Percentiles rank a stretch among this genome's conserved stretches.
These are phyloP conservation scores for Casuarina glauca DNA, from an alignment of 306 rosid genomes.

Conservation along the genomic window DNA sequence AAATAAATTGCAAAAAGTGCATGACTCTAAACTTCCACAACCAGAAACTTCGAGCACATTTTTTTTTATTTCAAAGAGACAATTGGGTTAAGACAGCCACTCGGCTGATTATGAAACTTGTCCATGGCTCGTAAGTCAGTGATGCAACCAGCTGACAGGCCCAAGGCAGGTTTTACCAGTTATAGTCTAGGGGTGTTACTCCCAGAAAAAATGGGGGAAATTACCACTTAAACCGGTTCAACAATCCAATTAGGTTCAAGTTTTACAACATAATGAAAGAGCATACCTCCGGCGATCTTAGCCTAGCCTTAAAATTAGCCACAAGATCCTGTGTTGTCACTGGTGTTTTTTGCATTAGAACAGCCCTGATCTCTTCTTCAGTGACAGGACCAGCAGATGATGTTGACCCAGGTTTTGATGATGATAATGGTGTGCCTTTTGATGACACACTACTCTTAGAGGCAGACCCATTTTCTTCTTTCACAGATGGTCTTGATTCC, in stretches of 20 bases:
- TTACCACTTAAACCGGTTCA: conserved; percentile 14
- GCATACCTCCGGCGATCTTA: conserved; percentile 66
- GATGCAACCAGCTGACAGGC: neutral
- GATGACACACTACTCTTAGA: conserved; percentile 54
- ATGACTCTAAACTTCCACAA: neutral
- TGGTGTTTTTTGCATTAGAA: conserved; percentile 73
- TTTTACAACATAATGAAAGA: conserved; percentile 9
- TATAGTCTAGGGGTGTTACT: neutral
- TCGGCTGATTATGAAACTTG: neutral
- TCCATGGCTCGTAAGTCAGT: neutral
- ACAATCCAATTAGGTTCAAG: neutral
- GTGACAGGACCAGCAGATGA: conserved; percentile 74
- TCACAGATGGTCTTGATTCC: conserved; percentile 61
- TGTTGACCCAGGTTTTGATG: conserved; percentile 46
- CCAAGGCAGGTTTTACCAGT: neutral
- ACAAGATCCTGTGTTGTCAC: conserved; percentile 95
- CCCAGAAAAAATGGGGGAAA: conserved; percentile 4
- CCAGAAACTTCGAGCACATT: too few relatives aligned
- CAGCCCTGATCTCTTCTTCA: conserved; percentile 90
- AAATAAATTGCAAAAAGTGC: neutral
- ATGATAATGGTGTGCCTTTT: conserved; percentile 50
- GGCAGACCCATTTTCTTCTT: conserved; percentile 51
- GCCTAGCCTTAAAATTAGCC: conserved; percentile 79
- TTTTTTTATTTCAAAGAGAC: neutral
- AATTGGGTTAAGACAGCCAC: neutral